A percentile compares a stretch with the other conserved stretches of the same genome.
Conservation (phyloP, 2,329 filamentous ascomycete species). For the Neopestalotiopsis rosae region DNA sequence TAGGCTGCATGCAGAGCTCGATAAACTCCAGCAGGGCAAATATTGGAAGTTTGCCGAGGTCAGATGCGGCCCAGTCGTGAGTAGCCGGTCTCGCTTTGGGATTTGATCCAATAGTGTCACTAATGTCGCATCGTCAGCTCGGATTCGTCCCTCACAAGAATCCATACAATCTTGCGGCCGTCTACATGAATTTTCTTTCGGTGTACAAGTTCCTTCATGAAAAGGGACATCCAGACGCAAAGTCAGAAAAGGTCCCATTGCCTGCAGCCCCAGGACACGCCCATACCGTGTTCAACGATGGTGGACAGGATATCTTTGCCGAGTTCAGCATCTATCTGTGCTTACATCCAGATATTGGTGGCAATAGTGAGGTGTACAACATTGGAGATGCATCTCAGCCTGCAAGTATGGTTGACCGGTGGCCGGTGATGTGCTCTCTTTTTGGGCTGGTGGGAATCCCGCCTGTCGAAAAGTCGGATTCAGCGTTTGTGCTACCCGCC, state of each 20-base stretch:
- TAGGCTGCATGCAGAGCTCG: conserved; percentile 15
- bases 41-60: conserved; percentile 16
- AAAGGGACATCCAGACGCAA: conserved; percentile 7
- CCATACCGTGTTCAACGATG: conserved; percentile 4
- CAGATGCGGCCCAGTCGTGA: conserved; percentile 13
- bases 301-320: conserved; percentile 14
- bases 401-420: conserved; percentile 14
- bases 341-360: conserved; percentile 2
- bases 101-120: neutral
- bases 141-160: conserved; percentile 16
- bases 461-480: conserved; percentile 4
- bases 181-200: conserved; percentile 12
- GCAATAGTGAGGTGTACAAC: conserved; percentile 7
- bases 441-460: conserved; percentile 8
- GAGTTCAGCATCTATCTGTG: conserved; percentile 14
- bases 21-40: conserved; percentile 15
- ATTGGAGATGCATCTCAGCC: neutral
- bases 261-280: neutral
- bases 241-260: neutral
- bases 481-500: neutral
- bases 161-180: conserved; percentile 4
- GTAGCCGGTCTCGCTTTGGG: neutral
- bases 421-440: conserved; percentile 12
- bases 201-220: conserved; percentile 16
- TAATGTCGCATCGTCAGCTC: neutral